Conservation (phyloP, 1,139 yeast species). For the Debaryomycetaceae sp. region DNA sequence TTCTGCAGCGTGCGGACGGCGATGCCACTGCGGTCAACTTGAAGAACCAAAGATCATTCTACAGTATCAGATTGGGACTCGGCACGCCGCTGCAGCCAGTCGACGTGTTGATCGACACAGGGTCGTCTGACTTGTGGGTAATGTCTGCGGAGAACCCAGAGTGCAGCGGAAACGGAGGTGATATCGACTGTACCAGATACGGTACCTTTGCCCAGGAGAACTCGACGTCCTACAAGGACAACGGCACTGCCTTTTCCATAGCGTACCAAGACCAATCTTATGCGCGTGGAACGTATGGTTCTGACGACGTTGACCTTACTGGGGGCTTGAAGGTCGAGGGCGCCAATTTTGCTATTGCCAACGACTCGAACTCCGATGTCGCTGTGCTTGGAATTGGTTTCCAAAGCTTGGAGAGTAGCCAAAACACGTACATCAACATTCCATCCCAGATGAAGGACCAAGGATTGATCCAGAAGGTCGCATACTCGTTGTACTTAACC, state of each 20-base stretch:
- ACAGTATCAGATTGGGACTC: constrained; percentile 3
- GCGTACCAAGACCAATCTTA: constrained; percentile 29
- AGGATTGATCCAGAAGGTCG: constrained; percentile 45
- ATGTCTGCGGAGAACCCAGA: constrained; percentile 19
- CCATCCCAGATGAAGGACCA: constrained; percentile 52
- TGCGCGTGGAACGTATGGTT: constrained; percentile 52
- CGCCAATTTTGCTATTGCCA: constrained; percentile 54
- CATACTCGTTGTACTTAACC: constrained; percentile 55
- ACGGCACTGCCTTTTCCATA: constrained; percentile 37
- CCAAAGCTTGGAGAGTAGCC: constrained; percentile 15
- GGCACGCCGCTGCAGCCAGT: constrained; percentile 27
- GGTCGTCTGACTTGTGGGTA: constrained; percentile 70
- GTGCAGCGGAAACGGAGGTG: constrained; percentile 19
- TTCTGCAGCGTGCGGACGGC: background rate
- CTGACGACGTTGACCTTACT: constrained; percentile 34
- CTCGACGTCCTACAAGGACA: constrained; percentile 45
- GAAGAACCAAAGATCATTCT: constrained; percentile 1
- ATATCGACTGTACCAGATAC: constrained; percentile 29
- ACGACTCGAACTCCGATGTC: constrained; percentile 46
- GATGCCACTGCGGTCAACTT: background rate
- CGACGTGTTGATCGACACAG: constrained; percentile 59
- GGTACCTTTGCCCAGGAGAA: constrained; percentile 50
- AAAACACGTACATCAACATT: constrained; percentile 49
- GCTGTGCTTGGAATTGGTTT: constrained; percentile 65
- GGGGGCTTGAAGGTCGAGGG: constrained; percentile 30